Percentiles rank a stretch among this genome's conserved stretches.
phyloP scores from a whole-genome alignment of 2,329 filamentous ascomycete genomes.

The Colletotrichum eremochloae region DNA sequence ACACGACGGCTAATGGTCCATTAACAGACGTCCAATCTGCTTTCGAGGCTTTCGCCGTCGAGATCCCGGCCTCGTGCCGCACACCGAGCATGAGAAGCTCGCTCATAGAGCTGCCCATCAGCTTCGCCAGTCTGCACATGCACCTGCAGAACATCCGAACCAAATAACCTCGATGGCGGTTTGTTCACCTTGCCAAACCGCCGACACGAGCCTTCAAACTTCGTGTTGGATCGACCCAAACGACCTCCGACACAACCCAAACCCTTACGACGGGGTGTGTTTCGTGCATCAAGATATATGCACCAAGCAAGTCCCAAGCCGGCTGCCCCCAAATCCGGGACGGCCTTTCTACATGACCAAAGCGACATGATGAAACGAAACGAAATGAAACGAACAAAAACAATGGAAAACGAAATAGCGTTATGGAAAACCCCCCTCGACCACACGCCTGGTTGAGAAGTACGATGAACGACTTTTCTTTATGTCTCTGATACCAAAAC shows the following conservation, averaged over 20 bases:
- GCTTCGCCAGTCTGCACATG: slow-evolving; percentile 38
- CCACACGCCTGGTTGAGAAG: slow-evolving; percentile 21
- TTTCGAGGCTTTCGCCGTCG: slow-evolving; percentile 28
- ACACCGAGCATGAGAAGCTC: slow-evolving; percentile 24
- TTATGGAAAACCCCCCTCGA: slow-evolving; percentile 27
- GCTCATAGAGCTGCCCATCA: slow-evolving; percentile 35
- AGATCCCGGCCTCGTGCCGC: slow-evolving; percentile 36
- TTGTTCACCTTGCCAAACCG: slow-evolving; percentile 29
- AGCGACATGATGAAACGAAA: slow-evolving; percentile 30
- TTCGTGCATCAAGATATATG: slow-evolving; percentile 16
- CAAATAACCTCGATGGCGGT: slow-evolving; percentile 40
- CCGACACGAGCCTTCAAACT: slow-evolving; percentile 34
- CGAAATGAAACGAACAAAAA: slow-evolving; percentile 20
- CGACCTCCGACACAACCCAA: slow-evolving; percentile 34
- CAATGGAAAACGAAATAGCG: slow-evolving; percentile 11
- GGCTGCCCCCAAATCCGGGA: neutral
- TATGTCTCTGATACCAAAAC: slow-evolving; percentile 30
- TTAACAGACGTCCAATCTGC: slow-evolving; percentile 15
- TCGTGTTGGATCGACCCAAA: slow-evolving; percentile 31
- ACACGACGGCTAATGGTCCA: neutral
- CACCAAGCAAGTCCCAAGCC: slow-evolving; percentile 27
- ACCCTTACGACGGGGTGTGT: slow-evolving; percentile 24
- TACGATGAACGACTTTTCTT: slow-evolving; percentile 38
- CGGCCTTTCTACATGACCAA: neutral
- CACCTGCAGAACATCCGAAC: slow-evolving; percentile 38